phyloP scores from a whole-genome alignment of 2,329 filamentous ascomycete genomes.

The Pezicula carpinea region DNA sequence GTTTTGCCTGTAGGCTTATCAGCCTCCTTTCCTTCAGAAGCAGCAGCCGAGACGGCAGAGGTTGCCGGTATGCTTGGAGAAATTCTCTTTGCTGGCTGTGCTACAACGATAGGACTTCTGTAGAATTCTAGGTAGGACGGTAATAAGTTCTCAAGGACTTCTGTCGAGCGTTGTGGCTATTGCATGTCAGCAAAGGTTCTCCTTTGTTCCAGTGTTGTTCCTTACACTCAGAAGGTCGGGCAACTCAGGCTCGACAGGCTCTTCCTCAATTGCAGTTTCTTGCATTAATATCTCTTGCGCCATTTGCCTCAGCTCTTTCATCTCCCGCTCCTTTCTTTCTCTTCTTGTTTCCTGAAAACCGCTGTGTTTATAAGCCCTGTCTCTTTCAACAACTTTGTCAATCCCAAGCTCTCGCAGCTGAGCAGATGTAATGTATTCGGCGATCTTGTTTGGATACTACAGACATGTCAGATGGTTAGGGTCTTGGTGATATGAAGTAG shows the following conservation, averaged over 20 bases:
- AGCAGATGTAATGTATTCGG: conserved; percentile 44
- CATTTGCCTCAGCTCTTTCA: no score
- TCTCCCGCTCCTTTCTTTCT: conserved; percentile 2
- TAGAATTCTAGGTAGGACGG: conserved; percentile 25
- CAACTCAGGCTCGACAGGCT: conserved; percentile 10
- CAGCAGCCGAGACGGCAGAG: conserved; percentile 25
- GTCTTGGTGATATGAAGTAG: no score
- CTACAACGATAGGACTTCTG: conserved; percentile 22
- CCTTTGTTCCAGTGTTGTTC: neutral
- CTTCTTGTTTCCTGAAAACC: conserved; percentile 3
- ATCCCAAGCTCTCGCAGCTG: conserved; percentile 40
- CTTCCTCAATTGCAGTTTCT: neutral
- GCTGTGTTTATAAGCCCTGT: conserved; percentile 35
- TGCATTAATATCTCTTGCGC: neutral
- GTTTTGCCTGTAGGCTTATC: conserved; percentile 16
- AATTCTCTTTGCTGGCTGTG: conserved; percentile 33
- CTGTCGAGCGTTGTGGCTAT: conserved; percentile 21
- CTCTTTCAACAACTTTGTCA: conserved; percentile 39
- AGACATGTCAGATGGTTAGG: no score
- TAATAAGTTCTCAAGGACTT: conserved; percentile 19
- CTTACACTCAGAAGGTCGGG: conserved; percentile 22
- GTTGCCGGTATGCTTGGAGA: conserved; percentile 23
- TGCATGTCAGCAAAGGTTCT: conserved; percentile 8
- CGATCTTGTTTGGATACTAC: conserved; percentile 43
- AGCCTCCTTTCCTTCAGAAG: conserved; percentile 28